Percentiles rank a stretch among this genome's conserved stretches.
These are phyloP conservation scores for Ascochyta pisi DNA, from an alignment of 2,329 filamentous ascomycete genomes.

Conservation along the genomic window DNA sequence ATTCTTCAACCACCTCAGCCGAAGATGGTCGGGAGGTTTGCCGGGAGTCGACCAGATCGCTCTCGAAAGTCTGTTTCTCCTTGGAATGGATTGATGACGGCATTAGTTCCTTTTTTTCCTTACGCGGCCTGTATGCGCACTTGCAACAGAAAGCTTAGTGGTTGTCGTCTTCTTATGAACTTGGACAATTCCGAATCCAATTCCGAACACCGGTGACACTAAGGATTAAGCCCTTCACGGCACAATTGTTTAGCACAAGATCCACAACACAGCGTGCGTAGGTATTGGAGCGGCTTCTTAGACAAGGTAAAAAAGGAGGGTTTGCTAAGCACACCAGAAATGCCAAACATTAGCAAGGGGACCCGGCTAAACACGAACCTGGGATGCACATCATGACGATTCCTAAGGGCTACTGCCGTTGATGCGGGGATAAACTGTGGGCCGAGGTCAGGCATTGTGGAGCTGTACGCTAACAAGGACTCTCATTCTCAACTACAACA, in stretches of 20 bases:
- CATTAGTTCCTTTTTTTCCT: slow-evolving; percentile 12
- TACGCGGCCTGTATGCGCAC: neutral
- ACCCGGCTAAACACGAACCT: neutral
- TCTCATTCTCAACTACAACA: neutral
- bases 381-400: slow-evolving; percentile 24
- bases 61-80: slow-evolving; percentile 22
- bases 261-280: neutral
- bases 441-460: slow-evolving; percentile 35
- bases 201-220: slow-evolving; percentile 6
- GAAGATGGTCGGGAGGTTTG: slow-evolving; percentile 24
- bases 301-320: neutral
- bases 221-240: neutral
- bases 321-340: slow-evolving; percentile 1
- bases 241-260: neutral
- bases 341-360: neutral
- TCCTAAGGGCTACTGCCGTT: slow-evolving; percentile 32
- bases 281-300: no score
- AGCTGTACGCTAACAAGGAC: slow-evolving; percentile 1
- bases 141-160: neutral
- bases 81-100: slow-evolving; percentile 22
- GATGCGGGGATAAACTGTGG: slow-evolving; percentile 31
- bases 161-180: neutral
- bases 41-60: slow-evolving; percentile 24
- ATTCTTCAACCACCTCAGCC: slow-evolving; percentile 2
- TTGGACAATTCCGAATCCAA: neutral